Base-by-base conservation (phyloP, 1,139 yeast species). In the Magnusiomyces fungicola region DNA sequence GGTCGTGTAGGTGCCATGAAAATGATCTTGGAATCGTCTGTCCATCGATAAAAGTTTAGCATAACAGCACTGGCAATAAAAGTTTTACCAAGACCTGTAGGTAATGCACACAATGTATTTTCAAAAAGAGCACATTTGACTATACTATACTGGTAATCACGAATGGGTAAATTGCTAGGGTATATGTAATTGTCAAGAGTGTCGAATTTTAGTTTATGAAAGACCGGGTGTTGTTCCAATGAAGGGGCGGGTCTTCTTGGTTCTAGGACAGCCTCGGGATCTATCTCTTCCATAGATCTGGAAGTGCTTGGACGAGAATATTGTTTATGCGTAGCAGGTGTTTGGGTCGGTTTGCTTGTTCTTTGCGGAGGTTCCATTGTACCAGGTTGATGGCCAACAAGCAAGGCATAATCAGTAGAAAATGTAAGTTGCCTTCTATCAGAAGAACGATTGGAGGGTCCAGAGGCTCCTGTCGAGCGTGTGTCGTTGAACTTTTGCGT, bases 1-100 rank as follows among this genome's bases (percentile, higher is more conserved):
- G 99, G 99, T 57, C 89, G 74, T 0, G 99, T 94, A 0, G 99
- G 99, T 0, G 99, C 98, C 83, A 92, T 82, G 63, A 94, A 94
- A 4, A 94, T 77, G 55, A 92, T 79, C 62, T 89, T 92, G 3
- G 89, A 80, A 14, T 69, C 67, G 7, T 78, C 78, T 3, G 75
- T 85, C 98, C 98, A 94, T 46, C 95, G 70, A 58, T 78, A 81
- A 68, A 78, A 94, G 62, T 94, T 94, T 51, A 90, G 73, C 88
- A 94, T 94, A 27, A 92, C 94, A 0, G 96, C 83, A 40, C 95
- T 81, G 1, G 98, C 97, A 60, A 94, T 89, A 57, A 94, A 89
- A 0, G 99, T 94, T 67, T 94, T 94, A 44, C 99, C 99, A 64
- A 90, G 73, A 57, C 99, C 99, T 0, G 99, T 94, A 0, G 99